Evolutionary conservation across 208 protist species (phyloP).

Genomic region (Trypanosoma theileri): DNA sequence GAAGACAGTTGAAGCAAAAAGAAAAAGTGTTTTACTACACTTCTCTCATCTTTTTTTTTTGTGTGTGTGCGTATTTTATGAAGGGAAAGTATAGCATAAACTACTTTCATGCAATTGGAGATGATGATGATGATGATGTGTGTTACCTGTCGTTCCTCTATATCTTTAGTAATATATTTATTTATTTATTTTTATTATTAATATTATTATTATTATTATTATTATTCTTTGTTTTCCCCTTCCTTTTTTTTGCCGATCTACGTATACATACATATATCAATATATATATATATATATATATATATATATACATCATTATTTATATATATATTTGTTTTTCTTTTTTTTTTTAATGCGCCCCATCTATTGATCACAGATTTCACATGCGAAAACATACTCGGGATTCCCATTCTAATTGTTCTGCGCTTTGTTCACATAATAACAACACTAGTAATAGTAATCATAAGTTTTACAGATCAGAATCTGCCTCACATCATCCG

Average conservation of each 20-base stretch:
- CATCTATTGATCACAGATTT: background rate
- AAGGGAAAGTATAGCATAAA: no score
- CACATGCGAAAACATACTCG: slow-evolving; percentile 23
- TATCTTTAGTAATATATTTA: background rate
- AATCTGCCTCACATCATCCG: background rate
- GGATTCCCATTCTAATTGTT: slow-evolving; percentile 11
- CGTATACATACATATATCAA: background rate
- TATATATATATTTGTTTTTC: slow-evolving; percentile 1
- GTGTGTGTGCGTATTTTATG: no score
- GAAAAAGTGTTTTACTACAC: no score
- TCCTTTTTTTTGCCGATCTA: background rate
- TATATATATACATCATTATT: no score
- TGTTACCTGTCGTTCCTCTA: no score
- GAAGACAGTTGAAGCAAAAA: no score
- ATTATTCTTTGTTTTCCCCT: slow-evolving; percentile 7
- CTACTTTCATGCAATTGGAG: no score
- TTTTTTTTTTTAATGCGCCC: slow-evolving; percentile 7
- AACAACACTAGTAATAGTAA: slow-evolving; percentile 3
- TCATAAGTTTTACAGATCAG: slow-evolving; percentile 1
- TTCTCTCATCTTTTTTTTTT: no score
- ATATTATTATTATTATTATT: slow-evolving; percentile 12
- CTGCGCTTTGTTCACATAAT: slow-evolving; percentile 14
- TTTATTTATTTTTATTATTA: slow-evolving; percentile 20
- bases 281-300: background rate
- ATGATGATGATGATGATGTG: no score